Conservation (phyloP, 805 yeast species). For the Sugiyamaella smithiae region DNA sequence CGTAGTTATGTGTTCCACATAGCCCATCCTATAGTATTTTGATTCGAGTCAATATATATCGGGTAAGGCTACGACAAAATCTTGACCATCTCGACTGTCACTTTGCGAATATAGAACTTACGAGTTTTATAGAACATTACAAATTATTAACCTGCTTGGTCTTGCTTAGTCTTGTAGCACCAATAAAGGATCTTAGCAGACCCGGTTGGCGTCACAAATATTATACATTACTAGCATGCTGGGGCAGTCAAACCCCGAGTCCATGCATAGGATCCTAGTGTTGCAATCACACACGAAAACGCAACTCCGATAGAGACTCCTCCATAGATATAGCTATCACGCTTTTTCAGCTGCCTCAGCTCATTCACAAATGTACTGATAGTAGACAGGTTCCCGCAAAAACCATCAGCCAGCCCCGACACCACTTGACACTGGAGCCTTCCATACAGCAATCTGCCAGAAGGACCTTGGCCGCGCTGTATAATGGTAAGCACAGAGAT, state of each 20-base stretch:
- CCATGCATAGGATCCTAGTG: constrained; percentile 75
- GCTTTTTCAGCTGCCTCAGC: constrained; percentile 40
- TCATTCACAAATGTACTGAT: constrained; percentile 72
- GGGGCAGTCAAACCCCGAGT: constrained; percentile 41
- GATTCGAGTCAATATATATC: too few species aligned
- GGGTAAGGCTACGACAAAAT: too few species aligned
- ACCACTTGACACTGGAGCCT: constrained; percentile 49
- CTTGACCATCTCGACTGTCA: too few species aligned
- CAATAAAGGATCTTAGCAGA: too few species aligned
- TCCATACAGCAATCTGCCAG: constrained; percentile 24
- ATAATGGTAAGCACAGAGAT: constrained; percentile 45
- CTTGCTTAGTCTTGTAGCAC: too few species aligned
- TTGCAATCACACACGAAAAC: constrained; percentile 51
- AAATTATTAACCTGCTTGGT: too few species aligned
- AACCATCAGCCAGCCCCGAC: constrained; percentile 58
- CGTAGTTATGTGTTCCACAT: too few species aligned
- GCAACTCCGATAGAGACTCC: constrained; percentile 44
- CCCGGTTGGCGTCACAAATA: background rate
- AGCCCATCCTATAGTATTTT: too few species aligned
- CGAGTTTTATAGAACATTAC: too few species aligned
- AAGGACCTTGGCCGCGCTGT: constrained; percentile 40
- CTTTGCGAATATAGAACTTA: too few species aligned
- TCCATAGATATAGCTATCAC: constrained; percentile 51
- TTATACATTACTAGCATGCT: constrained; percentile 19
- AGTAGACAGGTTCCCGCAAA: constrained; percentile 70